Base-by-base conservation (phyloP, 164 flowering plant genomes). In the Cinnamomum chago region DNA sequence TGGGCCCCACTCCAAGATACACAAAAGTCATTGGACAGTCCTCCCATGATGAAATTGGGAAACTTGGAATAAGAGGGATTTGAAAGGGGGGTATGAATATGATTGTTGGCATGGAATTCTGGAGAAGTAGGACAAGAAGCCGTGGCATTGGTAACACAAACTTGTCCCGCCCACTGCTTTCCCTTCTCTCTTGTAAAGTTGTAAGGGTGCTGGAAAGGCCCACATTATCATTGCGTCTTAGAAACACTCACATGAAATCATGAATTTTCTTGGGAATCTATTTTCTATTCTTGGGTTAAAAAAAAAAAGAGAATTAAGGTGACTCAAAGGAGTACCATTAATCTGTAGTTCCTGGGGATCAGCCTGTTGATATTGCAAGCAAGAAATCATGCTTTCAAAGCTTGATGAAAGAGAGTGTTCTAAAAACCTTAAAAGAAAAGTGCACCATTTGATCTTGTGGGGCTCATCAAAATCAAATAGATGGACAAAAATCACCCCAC, bases 61-160 rank as follows among this genome's bases (percentile, higher is more conserved):
- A 55, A 55, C 17, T 55, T 17, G 60, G 20, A 55, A 55, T 14
- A 2, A 18, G 60, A 55, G 20, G 60, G 60, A 27, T 66, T 66
- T 30, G 69, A 66, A 66, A 30, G 4, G 40, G 40, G 47, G 33
- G 33, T 30, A 4, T 30, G 33, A 30, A 30, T 13, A 66, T 66
- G 69, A 66, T 66, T 64, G 17, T 15, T 66, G 69, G 47, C 69
- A 66, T 66, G 40, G 69, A 66, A 66, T 66, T 66, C 69, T 14
- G 69, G 30, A 30, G 40, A 3, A 66, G 40, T 11, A 66, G 35
- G 69, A 66, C 69, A 30, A 30, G 68, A 30, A 27, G 18, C 20
- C 28, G n/a, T 66, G 40, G 40, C 25, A 18, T 23, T 23, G 67
- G 25, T 27, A 18, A 66, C 28, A 13, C 69, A 66, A 28, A 5